Evolutionary conservation across 108 stramenopile genomes (phyloP).

Genomic region (Nannochloropsis salina): DNA sequence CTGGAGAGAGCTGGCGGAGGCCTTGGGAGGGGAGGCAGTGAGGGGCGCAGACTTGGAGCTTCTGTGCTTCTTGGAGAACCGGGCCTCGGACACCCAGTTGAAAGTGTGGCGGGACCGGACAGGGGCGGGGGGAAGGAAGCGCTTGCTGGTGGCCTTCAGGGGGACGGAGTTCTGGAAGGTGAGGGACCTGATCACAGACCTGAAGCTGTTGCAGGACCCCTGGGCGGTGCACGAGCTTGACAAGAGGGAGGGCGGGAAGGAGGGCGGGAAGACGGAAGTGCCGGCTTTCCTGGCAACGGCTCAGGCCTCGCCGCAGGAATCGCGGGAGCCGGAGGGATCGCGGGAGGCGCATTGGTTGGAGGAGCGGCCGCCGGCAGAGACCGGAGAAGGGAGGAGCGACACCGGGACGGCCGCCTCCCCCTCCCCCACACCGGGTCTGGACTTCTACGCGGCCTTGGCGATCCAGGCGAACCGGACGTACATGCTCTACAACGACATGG

Average conservation of each 20-base stretch:
- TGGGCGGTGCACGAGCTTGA: neutral
- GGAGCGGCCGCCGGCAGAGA: neutral
- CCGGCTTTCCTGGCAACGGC: neutral
- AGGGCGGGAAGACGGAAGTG: neutral
- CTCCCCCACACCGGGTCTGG: neutral
- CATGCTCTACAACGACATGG: conserved; percentile 19
- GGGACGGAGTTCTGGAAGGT: conserved; percentile 14
- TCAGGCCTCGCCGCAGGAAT: neutral
- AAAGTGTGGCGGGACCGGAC: neutral
- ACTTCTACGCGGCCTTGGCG: conserved; percentile 4
- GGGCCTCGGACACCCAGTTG: neutral
- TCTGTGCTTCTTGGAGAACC: neutral
- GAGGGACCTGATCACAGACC: neutral
- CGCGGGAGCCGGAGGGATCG: neutral
- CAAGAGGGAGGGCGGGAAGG: neutral
- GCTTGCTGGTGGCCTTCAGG: neutral
- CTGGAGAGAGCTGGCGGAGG: neutral
- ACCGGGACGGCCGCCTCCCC: no score
- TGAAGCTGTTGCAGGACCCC: neutral
- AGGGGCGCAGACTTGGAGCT: neutral
- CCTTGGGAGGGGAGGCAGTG: neutral
- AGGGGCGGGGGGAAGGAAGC: neutral
- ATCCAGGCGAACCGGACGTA: neutral
- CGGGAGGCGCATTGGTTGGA: no score
- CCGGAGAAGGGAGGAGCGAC: no score